Percentiles rank a stretch among this genome's conserved stretches.
Evolutionary conservation across 345 rosid genomes (phyloP).

Genomic region (Viola odorata): DNA sequence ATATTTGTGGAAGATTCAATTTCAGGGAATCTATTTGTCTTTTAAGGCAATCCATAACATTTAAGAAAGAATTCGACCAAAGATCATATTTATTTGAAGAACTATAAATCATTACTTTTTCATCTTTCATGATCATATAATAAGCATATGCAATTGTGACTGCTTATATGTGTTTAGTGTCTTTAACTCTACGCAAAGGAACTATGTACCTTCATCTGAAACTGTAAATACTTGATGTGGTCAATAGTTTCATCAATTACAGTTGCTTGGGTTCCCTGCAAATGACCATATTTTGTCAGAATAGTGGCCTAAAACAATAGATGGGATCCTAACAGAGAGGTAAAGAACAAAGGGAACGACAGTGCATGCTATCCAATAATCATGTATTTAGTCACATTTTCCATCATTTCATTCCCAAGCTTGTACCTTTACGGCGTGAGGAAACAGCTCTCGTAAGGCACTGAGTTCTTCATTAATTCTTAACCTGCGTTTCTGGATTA

Average conservation of each 20-base stretch:
- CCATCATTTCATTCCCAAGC: background rate
- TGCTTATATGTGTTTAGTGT: background rate
- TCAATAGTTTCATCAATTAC: slow-evolving; percentile 33
- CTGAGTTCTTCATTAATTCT: slow-evolving; percentile 34
- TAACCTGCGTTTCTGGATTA: slow-evolving; percentile 37
- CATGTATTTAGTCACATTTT: background rate
- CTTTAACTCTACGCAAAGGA: background rate
- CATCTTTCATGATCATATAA: background rate
- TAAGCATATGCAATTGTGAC: background rate
- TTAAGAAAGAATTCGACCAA: background rate
- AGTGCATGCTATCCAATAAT: background rate
- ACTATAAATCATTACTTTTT: background rate
- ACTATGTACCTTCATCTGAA: slow-evolving; percentile 46
- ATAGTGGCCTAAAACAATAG: background rate
- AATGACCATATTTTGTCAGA: background rate
- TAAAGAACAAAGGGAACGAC: background rate
- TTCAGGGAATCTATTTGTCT: background rate
- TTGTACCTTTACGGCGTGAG: slow-evolving; percentile 36
- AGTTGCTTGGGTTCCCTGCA: slow-evolving; percentile 32
- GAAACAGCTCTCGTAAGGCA: slow-evolving; percentile 44
- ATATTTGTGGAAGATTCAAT: background rate
- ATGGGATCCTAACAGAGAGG: background rate
- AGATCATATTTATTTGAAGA: background rate
- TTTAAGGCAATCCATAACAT: background rate
- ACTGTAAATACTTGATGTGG: slow-evolving; percentile 53